Evolutionary conservation across 768 basidiomycete genomes (phyloP), one percentile per base, ranked within the genome.

Genomic region (Psilocybe sp.): DNA sequence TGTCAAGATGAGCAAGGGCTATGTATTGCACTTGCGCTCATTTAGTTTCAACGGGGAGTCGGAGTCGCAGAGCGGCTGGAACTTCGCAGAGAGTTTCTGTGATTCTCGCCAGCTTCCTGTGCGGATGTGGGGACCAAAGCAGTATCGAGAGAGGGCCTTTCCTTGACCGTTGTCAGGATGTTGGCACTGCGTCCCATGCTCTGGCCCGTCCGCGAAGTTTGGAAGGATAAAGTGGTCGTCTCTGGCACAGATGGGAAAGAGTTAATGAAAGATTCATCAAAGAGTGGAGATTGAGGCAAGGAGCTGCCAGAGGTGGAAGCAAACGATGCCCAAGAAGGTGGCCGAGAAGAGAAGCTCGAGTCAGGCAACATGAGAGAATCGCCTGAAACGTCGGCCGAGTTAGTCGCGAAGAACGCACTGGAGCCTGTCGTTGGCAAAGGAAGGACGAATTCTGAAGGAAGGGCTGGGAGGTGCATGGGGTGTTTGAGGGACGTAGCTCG

Each of bases 231-330:
- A 40, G 79, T 77, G 5, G 73, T 64, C 14, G 70, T 71, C 41
- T 75, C 70, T 1, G 87, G 87, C 5, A 89, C 86, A 32, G 78
- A 78, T 18, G 88, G 88, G 65, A 89, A 89, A 6, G 84, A 78
- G 50, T 88, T 86, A 55, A 84, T 86, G 18, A 87, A 66, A 10
- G 78, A 78, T 52, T 71, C 69, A 59, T 85, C 83, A 38, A 88
- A 77, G 19, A 75, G 57, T 44, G 68, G 80, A 53, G 72, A 80
- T 3, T 28, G 23, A 54, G 71, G 68, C 52, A 62, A 68, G 2
- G 74, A 71, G 34, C 72, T 61, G 14, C 68, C 49, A 28, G 77
- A 65, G 8, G 72, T 28, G 23, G 23, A 28, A 28, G 23, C 68
- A 15, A 69, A 64, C 4, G 79, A 82, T 50, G 71, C 64, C 75